These are phyloP conservation scores for Pleurotus giganteus DNA, from an alignment of 768 basidiomycete species.

Conservation along the genomic window DNA sequence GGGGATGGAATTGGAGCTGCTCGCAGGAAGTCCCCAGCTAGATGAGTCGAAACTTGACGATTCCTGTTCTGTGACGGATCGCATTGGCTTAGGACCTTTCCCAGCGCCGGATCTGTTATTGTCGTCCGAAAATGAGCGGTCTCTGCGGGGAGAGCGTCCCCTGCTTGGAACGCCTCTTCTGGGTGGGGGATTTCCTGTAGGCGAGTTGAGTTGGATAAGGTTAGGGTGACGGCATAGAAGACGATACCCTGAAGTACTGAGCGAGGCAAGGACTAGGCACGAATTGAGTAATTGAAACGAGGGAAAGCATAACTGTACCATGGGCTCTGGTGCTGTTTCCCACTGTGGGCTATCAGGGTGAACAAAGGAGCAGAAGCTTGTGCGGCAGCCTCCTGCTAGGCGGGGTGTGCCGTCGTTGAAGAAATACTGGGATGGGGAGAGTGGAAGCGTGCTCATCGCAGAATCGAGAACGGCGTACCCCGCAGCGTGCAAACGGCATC, in stretches of 20 bases:
- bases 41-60: background rate
- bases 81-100: background rate
- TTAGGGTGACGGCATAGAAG: too few species aligned
- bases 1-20: background rate
- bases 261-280: background rate
- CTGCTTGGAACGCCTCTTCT: too few species aligned
- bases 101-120: background rate
- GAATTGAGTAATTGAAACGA: too few species aligned
- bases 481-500: slow-evolving; percentile 7
- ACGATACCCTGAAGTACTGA: too few species aligned
- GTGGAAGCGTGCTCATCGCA: background rate
- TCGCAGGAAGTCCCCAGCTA: background rate
- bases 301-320: background rate
- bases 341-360: background rate
- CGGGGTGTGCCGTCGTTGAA: background rate
- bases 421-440: background rate
- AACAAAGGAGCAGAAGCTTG: slow-evolving; percentile 1
- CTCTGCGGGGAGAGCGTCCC: background rate
- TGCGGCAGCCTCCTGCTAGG: background rate
- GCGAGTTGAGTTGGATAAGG: too few species aligned
- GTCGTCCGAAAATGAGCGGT: background rate
- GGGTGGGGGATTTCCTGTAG: too few species aligned
- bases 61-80: background rate
- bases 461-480: background rate
- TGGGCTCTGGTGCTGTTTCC: background rate